These are phyloP conservation scores for Tuber aestivum DNA, from an alignment of 495 filamentous ascomycete genomes.

Conservation along the genomic window DNA sequence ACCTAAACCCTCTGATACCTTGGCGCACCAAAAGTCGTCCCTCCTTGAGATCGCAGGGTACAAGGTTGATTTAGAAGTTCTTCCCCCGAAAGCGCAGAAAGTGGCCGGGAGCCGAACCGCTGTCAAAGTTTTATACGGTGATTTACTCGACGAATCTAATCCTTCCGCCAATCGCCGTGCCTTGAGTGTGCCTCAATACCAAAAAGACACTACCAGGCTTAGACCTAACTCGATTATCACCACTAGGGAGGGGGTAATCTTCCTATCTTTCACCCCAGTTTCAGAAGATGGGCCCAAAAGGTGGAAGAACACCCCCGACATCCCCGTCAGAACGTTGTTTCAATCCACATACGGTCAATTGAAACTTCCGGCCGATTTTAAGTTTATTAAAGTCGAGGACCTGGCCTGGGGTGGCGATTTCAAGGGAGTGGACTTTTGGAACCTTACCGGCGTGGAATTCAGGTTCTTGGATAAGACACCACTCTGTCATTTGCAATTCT, in stretches of 20 bases:
- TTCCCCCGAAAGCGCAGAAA: slow-evolving; percentile 16
- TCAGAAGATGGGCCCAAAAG: slow-evolving; percentile 3
- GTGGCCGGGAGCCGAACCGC: neutral
- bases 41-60: slow-evolving; percentile 30
- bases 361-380: slow-evolving; percentile 8
- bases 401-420: slow-evolving; percentile 16
- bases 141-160: slow-evolving; percentile 10
- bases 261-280: slow-evolving; percentile 16
- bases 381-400: slow-evolving; percentile 21
- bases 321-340: slow-evolving; percentile 21
- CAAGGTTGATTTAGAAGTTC: slow-evolving; percentile 17
- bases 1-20: slow-evolving; percentile 19
- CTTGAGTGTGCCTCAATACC: slow-evolving; percentile 16
- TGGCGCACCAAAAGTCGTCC: neutral
- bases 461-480: slow-evolving; percentile 24
- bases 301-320: slow-evolving; percentile 1
- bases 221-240: neutral
- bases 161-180: slow-evolving; percentile 5
- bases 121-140: slow-evolving; percentile 23
- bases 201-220: slow-evolving; percentile 14
- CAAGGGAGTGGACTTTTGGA: slow-evolving; percentile 20
- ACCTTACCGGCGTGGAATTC: slow-evolving; percentile 30
- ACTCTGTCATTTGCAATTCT: slow-evolving; percentile 32
- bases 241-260: slow-evolving; percentile 11
- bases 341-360: slow-evolving; percentile 15